Evolutionary conservation across 192 early-diverging fungal species (phyloP), one percentile per base, ranked within the genome.

Genomic region (Gamsiella multidivaricata): DNA sequence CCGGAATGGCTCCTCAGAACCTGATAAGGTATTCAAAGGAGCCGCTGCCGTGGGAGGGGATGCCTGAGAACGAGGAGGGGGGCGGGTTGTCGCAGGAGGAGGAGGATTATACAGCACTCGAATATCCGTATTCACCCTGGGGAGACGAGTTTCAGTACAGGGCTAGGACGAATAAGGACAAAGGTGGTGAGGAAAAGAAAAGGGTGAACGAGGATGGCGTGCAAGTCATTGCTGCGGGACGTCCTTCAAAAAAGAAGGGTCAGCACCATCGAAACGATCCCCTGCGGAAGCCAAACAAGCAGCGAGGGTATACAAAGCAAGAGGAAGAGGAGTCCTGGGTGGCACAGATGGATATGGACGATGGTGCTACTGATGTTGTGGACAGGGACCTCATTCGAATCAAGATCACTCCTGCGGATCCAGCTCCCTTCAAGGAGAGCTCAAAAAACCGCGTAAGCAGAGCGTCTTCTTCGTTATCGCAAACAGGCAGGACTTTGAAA

Each of bases 21-120:
- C 11, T 41, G 6, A 14, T 41, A 9, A 57, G 65, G 3, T 56
- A 61, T 37, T 58, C 54, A 0, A 50, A 54, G 51, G 74, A 78
- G 12, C 74, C 74, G 15, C n/a, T 78, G 15, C 74, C 74, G 0
- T 78, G 74, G 65, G 74, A 78, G 8, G 65, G 42, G 14, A 0
- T 76, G 14, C 47, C n/a, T 14, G 41, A 52, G 9, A 63, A 66
- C 3, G 59, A 45, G 32, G 64, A 61, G 10, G 45, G 41, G 0
- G 28, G 14, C 9, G 32, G 45, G 18, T 52, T 23, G 18, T 22
- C 9, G 29, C 17, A 22, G 2, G 25, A 43, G 5, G 46, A 65
- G 20, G 58, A 57, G 3, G 28, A 36, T 1, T 66, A 36, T 22
- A 15, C n/a, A 0, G 29, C 1, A n/a, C 8, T 47, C 36, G 59